phyloP scores from a whole-genome alignment of 148 eudicot genomes.

The Talinum fruticosum region DNA sequence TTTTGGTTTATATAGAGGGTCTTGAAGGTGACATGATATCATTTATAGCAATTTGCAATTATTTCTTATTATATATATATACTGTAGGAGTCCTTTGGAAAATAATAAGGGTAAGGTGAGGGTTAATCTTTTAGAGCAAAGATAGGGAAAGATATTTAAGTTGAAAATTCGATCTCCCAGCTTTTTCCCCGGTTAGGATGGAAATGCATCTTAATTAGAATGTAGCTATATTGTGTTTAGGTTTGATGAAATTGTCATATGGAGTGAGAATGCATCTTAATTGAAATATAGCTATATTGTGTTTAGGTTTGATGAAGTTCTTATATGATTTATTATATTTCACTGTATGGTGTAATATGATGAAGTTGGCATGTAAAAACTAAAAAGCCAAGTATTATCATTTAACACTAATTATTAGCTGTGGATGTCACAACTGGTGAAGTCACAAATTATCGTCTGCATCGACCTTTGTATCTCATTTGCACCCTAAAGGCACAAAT shows the following conservation, averaged over 20 bases:
- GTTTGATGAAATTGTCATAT: background rate
- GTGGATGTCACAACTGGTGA: too few relatives aligned
- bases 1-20: conserved; percentile 22
- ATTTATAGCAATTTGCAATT: background rate
- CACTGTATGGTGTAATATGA: too few relatives aligned
- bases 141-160: background rate
- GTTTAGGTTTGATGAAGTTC: too few relatives aligned
- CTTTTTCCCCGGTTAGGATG: background rate
- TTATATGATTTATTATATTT: too few relatives aligned
- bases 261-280: too few relatives aligned
- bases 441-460: too few relatives aligned
- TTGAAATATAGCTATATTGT: too few relatives aligned
- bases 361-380: too few relatives aligned
- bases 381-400: background rate
- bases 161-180: background rate
- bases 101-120: background rate
- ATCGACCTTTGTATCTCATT: too few relatives aligned
- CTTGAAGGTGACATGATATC: background rate
- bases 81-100: background rate
- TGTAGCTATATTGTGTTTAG: too few relatives aligned
- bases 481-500: too few relatives aligned
- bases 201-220: background rate
- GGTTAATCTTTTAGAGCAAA: background rate
- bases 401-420: background rate
- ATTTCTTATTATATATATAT: background rate